Conservation (phyloP, 805 yeast genomes). For the Kluyveromyces nonfermentans region DNA sequence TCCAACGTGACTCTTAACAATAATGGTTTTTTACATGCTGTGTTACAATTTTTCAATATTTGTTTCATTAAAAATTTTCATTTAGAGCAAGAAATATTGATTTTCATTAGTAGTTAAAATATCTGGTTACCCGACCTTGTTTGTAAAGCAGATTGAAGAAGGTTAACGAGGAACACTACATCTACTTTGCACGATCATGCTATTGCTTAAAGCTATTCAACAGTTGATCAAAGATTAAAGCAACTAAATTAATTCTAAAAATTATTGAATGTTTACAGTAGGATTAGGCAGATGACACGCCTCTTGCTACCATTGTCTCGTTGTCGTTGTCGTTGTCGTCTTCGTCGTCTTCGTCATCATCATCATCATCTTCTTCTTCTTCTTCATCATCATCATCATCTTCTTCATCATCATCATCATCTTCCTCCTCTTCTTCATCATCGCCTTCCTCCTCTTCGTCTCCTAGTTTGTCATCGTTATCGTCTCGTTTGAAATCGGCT, state of each 20-base stretch:
- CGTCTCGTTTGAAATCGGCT: slow-evolving; percentile 28
- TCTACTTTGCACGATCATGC: not conserved
- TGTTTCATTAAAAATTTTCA: no score
- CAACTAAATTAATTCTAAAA: not conserved
- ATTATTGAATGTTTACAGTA: not conserved
- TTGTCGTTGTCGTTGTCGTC: slow-evolving; percentile 5
- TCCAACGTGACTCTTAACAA: no score
- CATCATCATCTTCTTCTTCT: slow-evolving; percentile 37
- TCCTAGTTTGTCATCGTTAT: slow-evolving; percentile 8
- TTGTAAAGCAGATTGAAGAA: no score
- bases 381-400: slow-evolving; percentile 35
- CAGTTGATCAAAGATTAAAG: not conserved
- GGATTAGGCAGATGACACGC: not conserved
- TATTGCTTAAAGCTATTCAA: not conserved
- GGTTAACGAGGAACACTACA: not conserved
- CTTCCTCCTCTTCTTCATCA: slow-evolving; percentile 34
- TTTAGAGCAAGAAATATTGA: no score
- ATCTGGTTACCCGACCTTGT: no score
- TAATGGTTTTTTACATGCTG: no score
- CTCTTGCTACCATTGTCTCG: not conserved
- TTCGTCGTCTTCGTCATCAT: slow-evolving; percentile 32
- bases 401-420: slow-evolving; percentile 40
- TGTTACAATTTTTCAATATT: no score
- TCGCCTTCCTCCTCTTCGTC: slow-evolving; percentile 10
- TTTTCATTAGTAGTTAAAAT: no score